Conservation (phyloP, 805 yeast species). For the Starmerella bombi region DNA sequence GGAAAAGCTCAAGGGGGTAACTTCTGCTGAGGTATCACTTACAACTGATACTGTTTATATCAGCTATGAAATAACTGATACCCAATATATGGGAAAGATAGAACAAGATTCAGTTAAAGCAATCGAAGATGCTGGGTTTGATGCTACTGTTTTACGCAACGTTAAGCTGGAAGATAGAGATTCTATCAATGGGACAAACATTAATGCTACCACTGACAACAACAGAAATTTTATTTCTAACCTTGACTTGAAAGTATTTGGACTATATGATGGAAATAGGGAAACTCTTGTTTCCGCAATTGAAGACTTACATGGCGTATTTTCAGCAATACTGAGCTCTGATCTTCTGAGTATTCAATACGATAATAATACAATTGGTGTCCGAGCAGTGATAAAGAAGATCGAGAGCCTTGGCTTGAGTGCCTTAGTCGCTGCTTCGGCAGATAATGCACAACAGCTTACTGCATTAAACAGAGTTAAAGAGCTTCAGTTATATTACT, state of each 20-base stretch:
- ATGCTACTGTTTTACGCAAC: conserved; percentile 28
- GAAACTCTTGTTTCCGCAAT: conserved; percentile 38
- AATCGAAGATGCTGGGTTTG: conserved; percentile 71
- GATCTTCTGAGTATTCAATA: conserved; percentile 30
- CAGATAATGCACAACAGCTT: conserved; percentile 57
- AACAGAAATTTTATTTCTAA: no score
- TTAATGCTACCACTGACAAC: no score
- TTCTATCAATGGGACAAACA: no score
- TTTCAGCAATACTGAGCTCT: conserved; percentile 37
- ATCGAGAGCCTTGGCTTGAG: conserved; percentile 43
- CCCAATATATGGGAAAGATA: conserved; percentile 36
- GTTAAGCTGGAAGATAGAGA: not conserved
- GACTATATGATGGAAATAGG: not conserved
- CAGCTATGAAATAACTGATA: conserved; percentile 18
- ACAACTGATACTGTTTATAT: conserved; percentile 54
- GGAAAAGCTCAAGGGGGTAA: conserved; percentile 38
- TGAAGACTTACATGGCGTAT: conserved; percentile 38
- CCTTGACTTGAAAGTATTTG: conserved; percentile 1
- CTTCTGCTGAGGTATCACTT: conserved; percentile 49
- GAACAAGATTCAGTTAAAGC: conserved; percentile 32
- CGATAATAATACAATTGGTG: conserved; percentile 35
- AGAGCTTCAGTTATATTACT: conserved; percentile 62
- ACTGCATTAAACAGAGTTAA: conserved; percentile 51
- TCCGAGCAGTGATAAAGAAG: conserved; percentile 47
- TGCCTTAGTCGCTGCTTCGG: conserved; percentile 34